A percentile compares a stretch with the other conserved stretches of the same genome.
phyloP scores from a whole-genome alignment of 2,329 filamentous ascomycete species.

The Fusarium denticulatum region DNA sequence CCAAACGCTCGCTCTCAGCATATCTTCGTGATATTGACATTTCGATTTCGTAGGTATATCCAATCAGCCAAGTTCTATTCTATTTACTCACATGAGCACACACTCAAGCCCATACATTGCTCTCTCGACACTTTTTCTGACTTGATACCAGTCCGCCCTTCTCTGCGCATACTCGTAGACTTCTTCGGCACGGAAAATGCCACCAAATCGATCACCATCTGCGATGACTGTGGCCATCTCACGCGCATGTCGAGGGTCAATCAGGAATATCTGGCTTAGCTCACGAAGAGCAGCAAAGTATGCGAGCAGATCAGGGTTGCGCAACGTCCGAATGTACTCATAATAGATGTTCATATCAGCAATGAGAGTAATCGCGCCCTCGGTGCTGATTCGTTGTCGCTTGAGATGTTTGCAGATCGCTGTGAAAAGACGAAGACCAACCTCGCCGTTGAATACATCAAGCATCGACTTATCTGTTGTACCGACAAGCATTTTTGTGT shows the following conservation, averaged over 20 bases:
- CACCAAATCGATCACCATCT: conserved; percentile 87
- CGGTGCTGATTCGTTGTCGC: conserved; percentile 88
- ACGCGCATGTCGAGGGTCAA: conserved; percentile 84
- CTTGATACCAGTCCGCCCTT: conserved; percentile 92
- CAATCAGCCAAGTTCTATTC: not conserved
- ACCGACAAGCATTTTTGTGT: conserved; percentile 92
- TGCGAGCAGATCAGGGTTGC: conserved; percentile 83
- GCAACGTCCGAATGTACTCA: conserved; percentile 81
- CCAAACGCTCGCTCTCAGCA: conserved; percentile 20
- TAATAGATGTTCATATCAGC: conserved; percentile 97
- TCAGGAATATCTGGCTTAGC: conserved; percentile 93
- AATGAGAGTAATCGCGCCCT: conserved; percentile 91
- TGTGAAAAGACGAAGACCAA: conserved; percentile 90
- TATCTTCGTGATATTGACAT: conserved; percentile 25
- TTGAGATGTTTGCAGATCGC: conserved; percentile 97
- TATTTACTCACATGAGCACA: conserved; percentile 73
- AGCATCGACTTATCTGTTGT: conserved; percentile 98
- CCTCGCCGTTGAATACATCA: conserved; percentile 98
- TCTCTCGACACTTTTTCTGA: conserved; percentile 88
- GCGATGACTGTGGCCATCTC: conserved; percentile 96
- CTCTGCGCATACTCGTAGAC: conserved; percentile 97
- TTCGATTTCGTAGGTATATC: conserved; percentile 16
- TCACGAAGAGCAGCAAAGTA: conserved; percentile 95
- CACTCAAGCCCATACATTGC: conserved; percentile 98
- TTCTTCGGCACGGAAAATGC: conserved; percentile 94